Percentiles rank a stretch among this genome's conserved stretches.
Conservation (phyloP, 2,329 filamentous ascomycete species). For the Fusarium decemcellulare region DNA sequence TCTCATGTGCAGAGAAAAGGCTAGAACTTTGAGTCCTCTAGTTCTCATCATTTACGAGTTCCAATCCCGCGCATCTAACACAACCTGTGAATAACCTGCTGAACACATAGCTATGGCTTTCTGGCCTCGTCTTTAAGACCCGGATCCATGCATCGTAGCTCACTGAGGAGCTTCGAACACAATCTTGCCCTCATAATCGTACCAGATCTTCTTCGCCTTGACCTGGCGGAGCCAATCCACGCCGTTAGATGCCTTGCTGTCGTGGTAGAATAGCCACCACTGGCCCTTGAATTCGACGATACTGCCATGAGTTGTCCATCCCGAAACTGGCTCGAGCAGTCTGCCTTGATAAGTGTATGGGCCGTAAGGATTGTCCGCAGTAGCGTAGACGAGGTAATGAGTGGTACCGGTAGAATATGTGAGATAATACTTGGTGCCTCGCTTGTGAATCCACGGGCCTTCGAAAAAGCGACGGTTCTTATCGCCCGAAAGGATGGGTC, state of each 20-base stretch:
- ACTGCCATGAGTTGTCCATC: slow-evolving; percentile 27
- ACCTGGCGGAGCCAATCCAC: slow-evolving; percentile 21
- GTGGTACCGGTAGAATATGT: slow-evolving; percentile 25
- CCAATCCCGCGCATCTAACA: too few relatives aligned
- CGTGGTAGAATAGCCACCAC: slow-evolving; percentile 29
- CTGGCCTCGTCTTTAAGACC: too few relatives aligned
- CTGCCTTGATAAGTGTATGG: slow-evolving; percentile 25
- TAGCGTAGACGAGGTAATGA: slow-evolving; percentile 16
- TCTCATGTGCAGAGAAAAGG: too few relatives aligned
- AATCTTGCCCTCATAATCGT: slow-evolving; percentile 24
- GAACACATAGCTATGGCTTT: too few relatives aligned
- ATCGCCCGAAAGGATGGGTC: slow-evolving; percentile 18
- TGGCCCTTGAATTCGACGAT: slow-evolving; percentile 23
- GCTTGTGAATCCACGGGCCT: slow-evolving; percentile 19
- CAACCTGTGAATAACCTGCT: too few relatives aligned
- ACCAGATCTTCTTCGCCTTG: slow-evolving; percentile 30
- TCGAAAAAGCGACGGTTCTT: slow-evolving; percentile 19
- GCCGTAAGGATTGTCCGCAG: slow-evolving; percentile 18
- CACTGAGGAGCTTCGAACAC: neutral
- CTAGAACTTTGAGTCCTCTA: too few relatives aligned
- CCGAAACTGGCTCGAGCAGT: slow-evolving; percentile 17
- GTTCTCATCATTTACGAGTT: too few relatives aligned
- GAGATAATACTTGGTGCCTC: slow-evolving; percentile 20
- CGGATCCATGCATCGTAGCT: too few relatives aligned
- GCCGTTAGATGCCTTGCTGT: slow-evolving; percentile 14